These are phyloP conservation scores for Quercus glauca DNA, from an alignment of 306 rosid species.

Conservation along the genomic window DNA sequence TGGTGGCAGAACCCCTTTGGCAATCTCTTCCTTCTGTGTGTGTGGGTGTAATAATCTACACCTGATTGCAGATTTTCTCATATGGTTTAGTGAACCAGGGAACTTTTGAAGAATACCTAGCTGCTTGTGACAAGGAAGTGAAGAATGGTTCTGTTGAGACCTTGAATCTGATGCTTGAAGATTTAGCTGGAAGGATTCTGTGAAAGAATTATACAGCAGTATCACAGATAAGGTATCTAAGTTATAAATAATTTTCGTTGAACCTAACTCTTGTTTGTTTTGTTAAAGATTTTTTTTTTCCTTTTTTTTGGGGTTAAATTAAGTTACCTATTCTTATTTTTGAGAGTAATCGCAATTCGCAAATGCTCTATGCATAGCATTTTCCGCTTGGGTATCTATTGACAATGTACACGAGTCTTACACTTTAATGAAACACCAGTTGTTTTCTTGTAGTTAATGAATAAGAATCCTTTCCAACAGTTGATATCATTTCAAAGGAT, in stretches of 20 bases:
- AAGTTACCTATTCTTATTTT: neutral
- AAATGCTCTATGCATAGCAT: neutral
- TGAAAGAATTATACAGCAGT: slow-evolving; percentile 17
- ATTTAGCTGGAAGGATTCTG: slow-evolving; percentile 60
- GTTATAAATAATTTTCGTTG: neutral
- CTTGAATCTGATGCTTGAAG: slow-evolving; percentile 65
- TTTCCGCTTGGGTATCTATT: neutral
- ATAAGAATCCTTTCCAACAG: too few species aligned
- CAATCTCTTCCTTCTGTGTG: slow-evolving; percentile 35
- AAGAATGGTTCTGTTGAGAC: slow-evolving; percentile 63
- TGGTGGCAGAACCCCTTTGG: slow-evolving; percentile 50
- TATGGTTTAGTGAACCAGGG: slow-evolving; percentile 83
- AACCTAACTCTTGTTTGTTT: neutral
- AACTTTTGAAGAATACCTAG: slow-evolving; percentile 73
- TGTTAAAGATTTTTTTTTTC: neutral
- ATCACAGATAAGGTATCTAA: neutral
- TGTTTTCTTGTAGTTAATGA: too few species aligned
- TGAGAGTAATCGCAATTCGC: neutral
- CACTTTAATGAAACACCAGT: too few species aligned
- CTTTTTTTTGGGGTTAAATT: neutral
- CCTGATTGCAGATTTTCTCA: slow-evolving; percentile 76
- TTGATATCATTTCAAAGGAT: too few species aligned
- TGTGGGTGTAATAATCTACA: slow-evolving; percentile 76
- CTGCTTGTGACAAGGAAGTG: slow-evolving; percentile 84
- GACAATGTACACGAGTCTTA: neutral